Evolutionary conservation across 805 yeast genomes (phyloP), one percentile per base, ranked within the genome.

Genomic region (Torulaspora delbrueckii): DNA sequence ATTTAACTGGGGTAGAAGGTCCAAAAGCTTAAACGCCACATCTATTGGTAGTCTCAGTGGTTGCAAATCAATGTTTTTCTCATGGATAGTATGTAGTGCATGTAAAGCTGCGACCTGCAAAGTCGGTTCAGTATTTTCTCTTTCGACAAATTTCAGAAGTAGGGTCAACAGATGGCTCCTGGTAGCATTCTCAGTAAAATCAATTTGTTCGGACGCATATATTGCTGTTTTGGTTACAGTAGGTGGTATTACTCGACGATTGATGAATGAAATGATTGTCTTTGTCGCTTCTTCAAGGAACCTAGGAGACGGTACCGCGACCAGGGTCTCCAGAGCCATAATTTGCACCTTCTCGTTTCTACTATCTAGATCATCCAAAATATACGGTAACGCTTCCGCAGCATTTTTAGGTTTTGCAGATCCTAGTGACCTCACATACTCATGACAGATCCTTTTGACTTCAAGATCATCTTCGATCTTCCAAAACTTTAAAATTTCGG

Each of bases 91-190:
- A 47, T 71, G 65, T 41, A 90, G 66, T 0, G 88, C 78, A 3
- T 87, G 82, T 32, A 89, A 67, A 0, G 93, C 84, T 13, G 87
- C 77, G 0, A 91, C 73, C 2, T 84, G 84, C 5, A 88, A 86
- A 0, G 75, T 57, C 1, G 82, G 75, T 51, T 77, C 76, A 0
- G 65, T 43, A 77, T 63, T 58, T 78, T 82, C 51, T 82, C 70
- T 10, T 59, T 64, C 22, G 69, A 63, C 25, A 12, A 60, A 45
- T 16, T 56, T 61, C 4, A 31, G 28, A n/a, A 63, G 43, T 22
- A 46, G 33, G 27, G 49, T 46, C 74, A 24, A 83, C 63, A 47
- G 84, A 59, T 13, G 70, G 70, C 70, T 68, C 1, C 77, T 78
- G n/a, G 71, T 58, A 5, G 65, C 57, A 6, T 78, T 71, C 40